These are phyloP conservation scores for Aspergillus sp. DNA, from an alignment of 2,329 filamentous ascomycete species.

Conservation along the genomic window DNA sequence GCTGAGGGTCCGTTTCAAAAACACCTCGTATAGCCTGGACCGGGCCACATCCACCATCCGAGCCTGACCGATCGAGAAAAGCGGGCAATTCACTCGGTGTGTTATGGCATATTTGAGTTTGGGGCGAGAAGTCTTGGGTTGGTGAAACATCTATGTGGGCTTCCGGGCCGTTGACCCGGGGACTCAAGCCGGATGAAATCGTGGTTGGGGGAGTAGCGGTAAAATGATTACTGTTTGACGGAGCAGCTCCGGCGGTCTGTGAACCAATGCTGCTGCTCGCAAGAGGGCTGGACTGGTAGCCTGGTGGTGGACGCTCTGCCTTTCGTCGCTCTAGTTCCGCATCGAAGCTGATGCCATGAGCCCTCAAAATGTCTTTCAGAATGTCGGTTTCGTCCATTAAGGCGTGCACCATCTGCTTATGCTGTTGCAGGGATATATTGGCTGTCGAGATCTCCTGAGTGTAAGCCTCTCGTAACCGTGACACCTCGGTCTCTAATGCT, in stretches of 20 bases:
- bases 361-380: constrained; percentile 58
- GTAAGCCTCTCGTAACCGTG: constrained; percentile 71
- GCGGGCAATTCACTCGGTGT: constrained; percentile 19
- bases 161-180: constrained; percentile 17
- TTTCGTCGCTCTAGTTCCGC: constrained; percentile 39
- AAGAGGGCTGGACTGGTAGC: constrained; percentile 37
- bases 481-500: constrained; percentile 83
- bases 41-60: constrained; percentile 12
- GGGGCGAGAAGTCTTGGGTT: too few species aligned
- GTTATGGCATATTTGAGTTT: constrained; percentile 13
- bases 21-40: constrained; percentile 29
- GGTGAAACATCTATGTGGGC: constrained; percentile 24
- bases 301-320: constrained; percentile 21
- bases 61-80: constrained; percentile 18
- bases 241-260: constrained; percentile 20
- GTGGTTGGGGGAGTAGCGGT: constrained; percentile 31
- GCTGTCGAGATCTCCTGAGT: constrained; percentile 64
- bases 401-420: constrained; percentile 70
- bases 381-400: constrained; percentile 75
- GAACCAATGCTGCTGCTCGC: constrained; percentile 32
- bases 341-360: constrained; percentile 57
- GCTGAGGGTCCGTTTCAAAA: constrained; percentile 42
- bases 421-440: constrained; percentile 47
- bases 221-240: constrained; percentile 19
- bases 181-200: constrained; percentile 26